These are phyloP conservation scores for Thinopyrum elongatum DNA, from an alignment of 176 grass and related monocot genomes.

Conservation along the genomic window DNA sequence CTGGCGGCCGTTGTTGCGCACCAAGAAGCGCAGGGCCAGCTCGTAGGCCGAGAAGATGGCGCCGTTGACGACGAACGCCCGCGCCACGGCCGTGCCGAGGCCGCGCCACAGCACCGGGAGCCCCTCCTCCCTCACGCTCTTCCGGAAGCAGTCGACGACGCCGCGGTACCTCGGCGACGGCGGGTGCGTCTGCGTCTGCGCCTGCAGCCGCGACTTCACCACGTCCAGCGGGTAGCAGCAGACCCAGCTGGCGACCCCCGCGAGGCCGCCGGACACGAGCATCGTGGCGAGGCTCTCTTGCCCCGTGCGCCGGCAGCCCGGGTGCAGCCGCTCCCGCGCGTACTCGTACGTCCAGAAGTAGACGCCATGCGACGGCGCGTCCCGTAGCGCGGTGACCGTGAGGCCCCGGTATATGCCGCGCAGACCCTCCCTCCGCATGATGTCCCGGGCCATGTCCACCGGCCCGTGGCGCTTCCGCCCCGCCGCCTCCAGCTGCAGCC, in stretches of 20 bases:
- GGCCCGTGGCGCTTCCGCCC: constrained; percentile 50
- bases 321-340: constrained; percentile 70
- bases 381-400: constrained; percentile 70
- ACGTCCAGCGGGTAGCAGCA: constrained; percentile 95
- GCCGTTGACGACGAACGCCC: constrained; percentile 90
- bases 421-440: constrained; percentile 57
- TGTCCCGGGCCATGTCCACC: constrained; percentile 50
- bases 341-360: constrained; percentile 98
- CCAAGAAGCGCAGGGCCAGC: constrained; percentile 73
- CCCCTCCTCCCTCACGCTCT: constrained; percentile 80
- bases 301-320: constrained; percentile 57
- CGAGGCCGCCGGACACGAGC: constrained; percentile 82
- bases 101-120: constrained; percentile 82
- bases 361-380: constrained; percentile 91
- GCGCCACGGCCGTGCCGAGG: constrained; percentile 77
- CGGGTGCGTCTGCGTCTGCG: constrained; percentile 34
- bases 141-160: constrained; percentile 79
- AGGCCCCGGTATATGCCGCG: constrained; percentile 81
- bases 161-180: constrained; percentile 56
- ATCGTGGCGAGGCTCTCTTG: constrained; percentile 73
- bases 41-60: constrained; percentile 96
- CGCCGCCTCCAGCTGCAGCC: constrained; percentile 57
- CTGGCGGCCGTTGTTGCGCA: constrained; percentile 30
- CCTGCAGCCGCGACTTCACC: constrained; percentile 93
- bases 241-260: constrained; percentile 93